These are phyloP conservation scores for Hemileia vastatrix DNA, from an alignment of 1,284 basidiomycete genomes.

Conservation along the genomic window DNA sequence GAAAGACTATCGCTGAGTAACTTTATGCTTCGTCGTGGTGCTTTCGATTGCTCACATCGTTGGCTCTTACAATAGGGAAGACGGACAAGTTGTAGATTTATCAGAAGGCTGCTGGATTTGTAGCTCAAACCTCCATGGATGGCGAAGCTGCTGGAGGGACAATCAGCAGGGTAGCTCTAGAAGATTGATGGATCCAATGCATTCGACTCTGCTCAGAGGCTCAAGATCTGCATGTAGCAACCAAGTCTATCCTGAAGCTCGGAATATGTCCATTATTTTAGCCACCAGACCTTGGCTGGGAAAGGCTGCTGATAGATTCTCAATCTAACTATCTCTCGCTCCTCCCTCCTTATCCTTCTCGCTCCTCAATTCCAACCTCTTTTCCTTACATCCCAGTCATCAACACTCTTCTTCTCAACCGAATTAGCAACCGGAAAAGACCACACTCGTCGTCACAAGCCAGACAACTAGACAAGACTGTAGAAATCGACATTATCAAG, in stretches of 20 bases:
- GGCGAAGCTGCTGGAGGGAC: slow-evolving; percentile 88
- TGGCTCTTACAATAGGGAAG: no score
- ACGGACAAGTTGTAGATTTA: no score
- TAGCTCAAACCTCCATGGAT: no score
- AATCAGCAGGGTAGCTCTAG: slow-evolving; percentile 23
- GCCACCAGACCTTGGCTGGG: not conserved
- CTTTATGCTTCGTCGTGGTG: no score
- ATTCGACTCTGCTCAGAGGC: no score
- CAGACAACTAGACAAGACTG: slow-evolving; percentile 97
- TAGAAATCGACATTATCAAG: slow-evolving; percentile 58
- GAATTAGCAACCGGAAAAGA: slow-evolving; percentile 86
- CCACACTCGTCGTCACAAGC: slow-evolving; percentile 78
- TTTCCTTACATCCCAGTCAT: slow-evolving; percentile 49
- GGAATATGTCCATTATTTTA: not conserved
- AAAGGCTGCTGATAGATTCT: slow-evolving; percentile 56
- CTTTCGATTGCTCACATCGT: no score
- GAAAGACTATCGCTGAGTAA: no score
- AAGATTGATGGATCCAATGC: no score
- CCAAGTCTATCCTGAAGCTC: not conserved
- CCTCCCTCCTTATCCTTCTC: not conserved
- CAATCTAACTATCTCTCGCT: slow-evolving; percentile 23
- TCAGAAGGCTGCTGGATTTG: no score
- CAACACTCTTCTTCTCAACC: slow-evolving; percentile 97
- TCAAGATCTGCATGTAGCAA: no score
- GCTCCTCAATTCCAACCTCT: not conserved